phyloP scores from a whole-genome alignment of 73 alveolate genomes.

The Tetrahymena malaccensis region DNA sequence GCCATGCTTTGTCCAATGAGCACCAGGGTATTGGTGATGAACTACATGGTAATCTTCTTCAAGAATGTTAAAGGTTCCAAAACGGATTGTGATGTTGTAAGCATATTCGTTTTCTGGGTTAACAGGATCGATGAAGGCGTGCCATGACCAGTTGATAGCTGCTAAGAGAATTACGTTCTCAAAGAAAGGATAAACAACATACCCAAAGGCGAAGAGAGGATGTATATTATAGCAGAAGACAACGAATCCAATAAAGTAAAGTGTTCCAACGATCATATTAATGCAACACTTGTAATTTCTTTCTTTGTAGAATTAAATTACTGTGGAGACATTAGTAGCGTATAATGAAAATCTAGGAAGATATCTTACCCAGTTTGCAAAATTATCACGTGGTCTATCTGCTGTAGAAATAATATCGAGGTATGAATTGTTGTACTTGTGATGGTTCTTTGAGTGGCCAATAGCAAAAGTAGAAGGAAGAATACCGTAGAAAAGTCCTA shows the following conservation, averaged over 20 bases:
- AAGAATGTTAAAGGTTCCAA: not conserved
- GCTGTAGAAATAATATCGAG: not conserved
- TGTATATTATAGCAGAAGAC: not conserved
- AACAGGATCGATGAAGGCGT: not conserved
- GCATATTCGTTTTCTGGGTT: conserved; percentile 1
- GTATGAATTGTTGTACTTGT: not conserved
- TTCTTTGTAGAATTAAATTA: not conserved
- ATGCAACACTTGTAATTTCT: not conserved
- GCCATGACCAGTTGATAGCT: not conserved
- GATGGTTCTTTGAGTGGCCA: not conserved
- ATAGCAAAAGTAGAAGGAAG: not conserved
- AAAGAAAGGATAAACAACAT: not conserved
- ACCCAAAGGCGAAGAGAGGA: not conserved
- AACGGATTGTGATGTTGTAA: not conserved
- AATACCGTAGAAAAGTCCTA: conserved; percentile 4
- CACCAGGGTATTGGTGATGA: not conserved
- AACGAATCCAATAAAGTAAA: not conserved
- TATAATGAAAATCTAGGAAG: conserved; percentile 2
- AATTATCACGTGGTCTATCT: not conserved
- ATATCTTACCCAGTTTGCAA: not conserved
- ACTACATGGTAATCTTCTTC: conserved; percentile 16
- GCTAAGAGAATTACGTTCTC: not conserved
- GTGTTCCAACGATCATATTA: not conserved
- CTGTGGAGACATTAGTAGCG: not conserved
- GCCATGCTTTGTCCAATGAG: not conserved